These are phyloP conservation scores for Cladophialophora carrionii DNA, from an alignment of 2,329 filamentous ascomycete genomes.

Conservation along the genomic window DNA sequence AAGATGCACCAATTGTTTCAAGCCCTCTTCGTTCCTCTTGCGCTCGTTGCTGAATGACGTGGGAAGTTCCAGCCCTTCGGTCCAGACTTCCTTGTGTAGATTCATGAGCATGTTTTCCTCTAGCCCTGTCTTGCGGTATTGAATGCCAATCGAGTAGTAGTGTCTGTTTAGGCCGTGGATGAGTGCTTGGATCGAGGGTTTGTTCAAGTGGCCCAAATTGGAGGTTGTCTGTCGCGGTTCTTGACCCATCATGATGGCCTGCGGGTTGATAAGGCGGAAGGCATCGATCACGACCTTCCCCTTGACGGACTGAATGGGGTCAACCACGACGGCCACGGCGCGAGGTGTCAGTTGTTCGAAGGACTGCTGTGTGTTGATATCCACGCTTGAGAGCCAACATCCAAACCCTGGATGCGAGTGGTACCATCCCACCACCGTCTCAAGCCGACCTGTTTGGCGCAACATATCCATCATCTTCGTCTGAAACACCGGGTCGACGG, in stretches of 20 bases:
- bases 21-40: constrained; percentile 79
- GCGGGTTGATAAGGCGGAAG: constrained; percentile 97
- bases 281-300: constrained; percentile 99
- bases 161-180: constrained; percentile 98
- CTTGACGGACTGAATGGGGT: constrained; percentile 98
- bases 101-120: constrained; percentile 99
- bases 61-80: constrained; percentile 93
- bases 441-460: constrained; percentile 90
- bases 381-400: constrained; percentile 97
- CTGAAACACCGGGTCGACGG: constrained; percentile 97
- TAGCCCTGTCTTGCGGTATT: constrained; percentile 94
- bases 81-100: constrained; percentile 99
- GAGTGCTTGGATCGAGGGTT: constrained; percentile 98
- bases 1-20: constrained; percentile 84
- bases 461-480: constrained; percentile 99
- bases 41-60: constrained; percentile 91
- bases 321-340: constrained; percentile 95
- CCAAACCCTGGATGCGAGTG: constrained; percentile 99
- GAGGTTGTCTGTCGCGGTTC: constrained; percentile 97
- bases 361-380: constrained; percentile 99
- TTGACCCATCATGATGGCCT: constrained; percentile 96
- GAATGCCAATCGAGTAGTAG: constrained; percentile 98
- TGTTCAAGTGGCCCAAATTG: constrained; percentile 96
- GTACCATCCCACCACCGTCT: constrained; percentile 99
- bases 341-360: constrained; percentile 98